Conservation (phyloP, 2,329 filamentous ascomycete genomes). For the Coleophoma crateriformis region DNA sequence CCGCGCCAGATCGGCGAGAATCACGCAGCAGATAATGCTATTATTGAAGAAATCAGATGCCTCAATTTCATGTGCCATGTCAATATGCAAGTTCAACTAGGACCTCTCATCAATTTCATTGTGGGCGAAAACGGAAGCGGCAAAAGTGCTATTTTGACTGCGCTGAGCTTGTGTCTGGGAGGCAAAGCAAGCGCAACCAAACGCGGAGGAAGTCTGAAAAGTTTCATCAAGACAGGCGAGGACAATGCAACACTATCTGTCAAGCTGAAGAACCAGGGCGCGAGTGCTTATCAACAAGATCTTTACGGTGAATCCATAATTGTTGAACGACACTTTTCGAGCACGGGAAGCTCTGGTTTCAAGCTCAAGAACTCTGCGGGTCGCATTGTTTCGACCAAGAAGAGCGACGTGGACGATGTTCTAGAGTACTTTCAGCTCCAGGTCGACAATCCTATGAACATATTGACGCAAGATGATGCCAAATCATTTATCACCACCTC, state of each 20-base stretch:
- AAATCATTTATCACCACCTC: slow-evolving; percentile 88
- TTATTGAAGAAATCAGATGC: slow-evolving; percentile 82
- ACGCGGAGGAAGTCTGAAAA: slow-evolving; percentile 82
- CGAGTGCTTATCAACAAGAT: slow-evolving; percentile 77
- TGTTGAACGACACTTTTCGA: slow-evolving; percentile 85
- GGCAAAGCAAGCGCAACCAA: slow-evolving; percentile 92
- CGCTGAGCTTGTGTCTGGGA: slow-evolving; percentile 88
- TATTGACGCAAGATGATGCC: slow-evolving; percentile 91
- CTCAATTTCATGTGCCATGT: slow-evolving; percentile 96
- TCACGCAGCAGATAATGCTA: slow-evolving; percentile 72
- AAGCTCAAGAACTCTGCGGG: slow-evolving; percentile 74
- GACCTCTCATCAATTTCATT: slow-evolving; percentile 95
- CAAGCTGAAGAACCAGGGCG: slow-evolving; percentile 84
- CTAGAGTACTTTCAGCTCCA: slow-evolving; percentile 90
- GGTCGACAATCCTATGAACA: slow-evolving; percentile 94
- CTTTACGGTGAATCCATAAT: slow-evolving; percentile 80
- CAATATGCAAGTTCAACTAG: slow-evolving; percentile 75
- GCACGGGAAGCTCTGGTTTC: slow-evolving; percentile 71
- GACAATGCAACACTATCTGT: slow-evolving; percentile 74
- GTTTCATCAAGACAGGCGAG: slow-evolving; percentile 82
- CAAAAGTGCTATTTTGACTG: slow-evolving; percentile 92
- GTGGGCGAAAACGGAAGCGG: slow-evolving; percentile 97
- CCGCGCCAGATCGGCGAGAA: slow-evolving; percentile 53
- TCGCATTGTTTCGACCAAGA: slow-evolving; percentile 73
- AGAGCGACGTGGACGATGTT: slow-evolving; percentile 83